phyloP scores from a whole-genome alignment of 805 yeast genomes.

The Metschnikowia koreensis region DNA sequence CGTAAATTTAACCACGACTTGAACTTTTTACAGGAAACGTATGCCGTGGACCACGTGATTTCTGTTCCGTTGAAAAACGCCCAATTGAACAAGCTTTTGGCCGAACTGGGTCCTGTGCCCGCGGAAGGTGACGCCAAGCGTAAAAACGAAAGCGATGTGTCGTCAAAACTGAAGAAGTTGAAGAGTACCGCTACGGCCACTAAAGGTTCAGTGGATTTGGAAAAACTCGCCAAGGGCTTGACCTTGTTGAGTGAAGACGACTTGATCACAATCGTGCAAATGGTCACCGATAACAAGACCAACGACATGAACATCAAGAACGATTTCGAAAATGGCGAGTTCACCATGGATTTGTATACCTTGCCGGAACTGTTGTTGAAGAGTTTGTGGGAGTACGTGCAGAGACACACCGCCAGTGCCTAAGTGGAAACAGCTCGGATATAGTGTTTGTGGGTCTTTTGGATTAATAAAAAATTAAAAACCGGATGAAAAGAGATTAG shows the following conservation, averaged over 20 bases:
- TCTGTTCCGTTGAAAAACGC: conserved; percentile 73
- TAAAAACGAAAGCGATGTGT: conserved; percentile 25
- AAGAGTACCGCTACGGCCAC: conserved; percentile 50
- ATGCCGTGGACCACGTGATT: conserved; percentile 74
- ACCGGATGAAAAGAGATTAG: background rate
- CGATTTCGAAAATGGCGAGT: conserved; percentile 95
- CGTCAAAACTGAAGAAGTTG: conserved; percentile 48
- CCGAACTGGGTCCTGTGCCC: conserved; percentile 83
- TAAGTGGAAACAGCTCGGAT: background rate
- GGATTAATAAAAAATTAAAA: background rate
- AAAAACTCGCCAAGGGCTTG: conserved; percentile 83
- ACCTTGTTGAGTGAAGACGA: conserved; percentile 91
- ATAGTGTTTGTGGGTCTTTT: background rate
- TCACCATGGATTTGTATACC: conserved; percentile 92
- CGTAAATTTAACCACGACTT: conserved; percentile 84
- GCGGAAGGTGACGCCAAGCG: conserved; percentile 39
- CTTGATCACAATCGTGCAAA: conserved; percentile 89
- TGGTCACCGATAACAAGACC: conserved; percentile 95
- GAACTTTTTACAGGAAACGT: conserved; percentile 75
- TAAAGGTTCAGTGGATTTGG: conserved; percentile 82
- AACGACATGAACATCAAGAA: conserved; percentile 94
- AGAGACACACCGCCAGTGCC: conserved; percentile 51
- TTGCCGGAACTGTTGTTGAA: conserved; percentile 87
- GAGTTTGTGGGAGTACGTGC: conserved; percentile 92
- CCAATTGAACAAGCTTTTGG: conserved; percentile 64